Evolutionary conservation across 2,329 filamentous ascomycete genomes (phyloP).

Genomic region (Myriosclerotinia curreyana): DNA sequence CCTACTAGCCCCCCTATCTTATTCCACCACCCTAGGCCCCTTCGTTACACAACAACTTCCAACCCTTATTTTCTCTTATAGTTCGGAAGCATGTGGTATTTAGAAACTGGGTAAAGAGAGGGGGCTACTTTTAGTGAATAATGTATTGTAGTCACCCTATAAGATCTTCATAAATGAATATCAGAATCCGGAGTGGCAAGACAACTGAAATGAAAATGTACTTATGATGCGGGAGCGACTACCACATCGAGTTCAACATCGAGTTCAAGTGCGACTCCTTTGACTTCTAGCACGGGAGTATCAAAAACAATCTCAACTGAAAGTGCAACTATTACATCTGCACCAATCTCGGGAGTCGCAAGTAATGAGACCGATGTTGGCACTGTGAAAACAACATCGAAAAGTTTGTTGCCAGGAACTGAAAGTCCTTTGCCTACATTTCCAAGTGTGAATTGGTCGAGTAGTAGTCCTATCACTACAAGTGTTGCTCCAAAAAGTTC

Average conservation of each 20-base stretch:
- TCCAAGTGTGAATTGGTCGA: background rate
- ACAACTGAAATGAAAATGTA: background rate
- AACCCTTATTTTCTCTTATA: too few species aligned
- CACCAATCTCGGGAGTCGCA: background rate
- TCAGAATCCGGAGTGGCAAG: background rate
- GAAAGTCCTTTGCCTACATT: background rate
- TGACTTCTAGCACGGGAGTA: background rate
- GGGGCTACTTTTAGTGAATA: too few species aligned
- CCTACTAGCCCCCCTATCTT: too few species aligned
- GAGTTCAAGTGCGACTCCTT: background rate
- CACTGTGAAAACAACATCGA: background rate
- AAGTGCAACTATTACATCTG: background rate
- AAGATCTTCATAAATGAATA: constrained; percentile 10
- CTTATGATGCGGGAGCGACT: constrained; percentile 16
- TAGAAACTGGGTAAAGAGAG: too few species aligned
- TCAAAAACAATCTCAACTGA: background rate
- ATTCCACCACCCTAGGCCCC: too few species aligned
- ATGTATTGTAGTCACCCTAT: background rate
- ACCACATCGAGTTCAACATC: background rate
- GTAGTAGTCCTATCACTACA: background rate
- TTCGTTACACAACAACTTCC: too few species aligned
- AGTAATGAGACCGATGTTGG: background rate
- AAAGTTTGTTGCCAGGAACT: too few species aligned
- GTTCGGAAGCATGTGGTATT: too few species aligned
- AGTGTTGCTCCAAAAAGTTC: background rate